phyloP scores from a whole-genome alignment of 2,329 filamentous ascomycete species.

The Talaromyces sp. region DNA sequence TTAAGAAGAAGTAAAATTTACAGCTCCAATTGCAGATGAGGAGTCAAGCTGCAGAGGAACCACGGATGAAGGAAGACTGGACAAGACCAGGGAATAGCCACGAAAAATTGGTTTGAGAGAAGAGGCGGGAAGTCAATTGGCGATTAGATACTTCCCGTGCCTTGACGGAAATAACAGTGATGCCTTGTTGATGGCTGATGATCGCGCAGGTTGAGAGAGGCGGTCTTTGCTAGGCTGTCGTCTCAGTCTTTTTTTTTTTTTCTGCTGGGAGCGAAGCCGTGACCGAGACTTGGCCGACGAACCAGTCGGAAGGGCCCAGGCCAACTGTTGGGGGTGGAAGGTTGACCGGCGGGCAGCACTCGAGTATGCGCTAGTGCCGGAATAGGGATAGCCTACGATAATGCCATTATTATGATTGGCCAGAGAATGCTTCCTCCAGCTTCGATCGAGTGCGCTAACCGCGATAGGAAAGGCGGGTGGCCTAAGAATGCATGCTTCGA shows the following conservation, averaged over 20 bases:
- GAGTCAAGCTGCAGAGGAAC: constrained; percentile 13
- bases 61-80: constrained; percentile 9
- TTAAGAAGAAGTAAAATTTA: constrained; percentile 18
- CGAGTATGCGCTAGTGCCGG: background rate
- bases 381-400: background rate
- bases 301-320: constrained; percentile 17
- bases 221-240: constrained; percentile 1
- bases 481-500: constrained; percentile 2
- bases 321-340: constrained; percentile 21
- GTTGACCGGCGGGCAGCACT: background rate
- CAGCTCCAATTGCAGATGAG: constrained; percentile 7
- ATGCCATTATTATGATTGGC: background rate
- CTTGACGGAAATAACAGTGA: constrained; percentile 1
- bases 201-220: background rate
- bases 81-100: background rate
- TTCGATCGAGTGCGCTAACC: background rate
- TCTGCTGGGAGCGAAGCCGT: constrained; percentile 10
- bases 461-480: background rate
- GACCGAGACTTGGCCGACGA: constrained; percentile 12
- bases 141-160: background rate
- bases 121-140: constrained; percentile 14
- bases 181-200: background rate
- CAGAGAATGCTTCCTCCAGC: background rate
- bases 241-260: background rate
- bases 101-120: background rate